Base-by-base conservation (phyloP, 2,329 filamentous ascomycete genomes). In the Pseudogymnoascus sp. region DNA sequence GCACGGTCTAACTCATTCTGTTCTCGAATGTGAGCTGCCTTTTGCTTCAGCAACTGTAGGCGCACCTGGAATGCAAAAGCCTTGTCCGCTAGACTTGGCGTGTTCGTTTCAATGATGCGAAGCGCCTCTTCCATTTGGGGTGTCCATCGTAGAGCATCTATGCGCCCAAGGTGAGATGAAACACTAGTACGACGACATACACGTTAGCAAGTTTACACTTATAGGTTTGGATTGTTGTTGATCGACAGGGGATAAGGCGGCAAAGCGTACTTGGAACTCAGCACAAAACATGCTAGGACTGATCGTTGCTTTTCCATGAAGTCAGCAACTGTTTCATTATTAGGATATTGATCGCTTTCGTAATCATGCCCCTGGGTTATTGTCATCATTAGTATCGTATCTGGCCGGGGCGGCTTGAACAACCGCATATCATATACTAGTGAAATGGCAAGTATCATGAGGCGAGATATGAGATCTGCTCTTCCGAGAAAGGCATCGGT, bases 91-190 rank as follows among this genome's bases (percentile, higher is more conserved):
- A 78, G 73, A 24, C 75, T 75, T 62, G 85, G 81, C 6, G 76
- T 76, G 1, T 77, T 72, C 14, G 77, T 73, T 4, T 76, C 73
- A 0, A 88, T 72, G 1, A 77, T 66, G 4, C 76, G 71, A 0
- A 87, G 73, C 37, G 79, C 83, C 37, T 86, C 83, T 31, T 86
- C 83, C 76, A 88, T 80, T 61, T 85, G 79, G 1, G 79, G 67
- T 0, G 80, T 85, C 85, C 85, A 89, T 2, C 75, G 76, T 59
- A 87, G 74, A 1, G 78, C 68, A 61, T 86, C 82, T 60, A 78
- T 75, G 53, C 78, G 78, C 24, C 78, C 78, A 12, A 82, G 73
- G 61, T 75, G 79, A 2, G 70, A 74, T 59, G 74, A 71, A 63
- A 72, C 71, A 64, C 74, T 78, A 62, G 4, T 64, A 60, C 4